These are phyloP conservation scores for Pseudogymnoascus sp. DNA, from an alignment of 2,329 filamentous ascomycete species.

Conservation along the genomic window DNA sequence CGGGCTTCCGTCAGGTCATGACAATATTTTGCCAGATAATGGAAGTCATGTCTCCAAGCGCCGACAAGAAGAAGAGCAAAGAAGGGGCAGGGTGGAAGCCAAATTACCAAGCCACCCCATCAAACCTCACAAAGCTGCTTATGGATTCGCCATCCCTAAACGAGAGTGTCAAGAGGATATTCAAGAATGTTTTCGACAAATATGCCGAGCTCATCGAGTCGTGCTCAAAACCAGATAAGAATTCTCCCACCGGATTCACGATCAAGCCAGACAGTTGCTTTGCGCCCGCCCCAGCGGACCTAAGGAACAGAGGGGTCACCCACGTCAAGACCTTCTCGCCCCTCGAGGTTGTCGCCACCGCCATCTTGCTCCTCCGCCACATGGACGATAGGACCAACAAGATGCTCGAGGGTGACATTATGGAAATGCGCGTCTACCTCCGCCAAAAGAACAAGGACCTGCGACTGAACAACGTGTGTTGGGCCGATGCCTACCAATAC, in stretches of 20 bases:
- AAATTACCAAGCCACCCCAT: conserved; percentile 25
- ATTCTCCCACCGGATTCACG: conserved; percentile 14
- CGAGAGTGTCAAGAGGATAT: conserved; percentile 23
- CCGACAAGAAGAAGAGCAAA: conserved; percentile 11
- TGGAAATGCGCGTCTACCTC: conserved; percentile 26
- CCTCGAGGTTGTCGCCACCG: conserved; percentile 29
- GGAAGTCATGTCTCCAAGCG: conserved; percentile 19
- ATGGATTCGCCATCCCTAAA: conserved; percentile 23
- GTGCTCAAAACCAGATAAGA: conserved; percentile 21
- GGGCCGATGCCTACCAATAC: conserved; percentile 26
- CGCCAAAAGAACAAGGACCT: conserved; percentile 29
- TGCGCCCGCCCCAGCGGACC: conserved; percentile 23
- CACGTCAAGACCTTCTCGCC: conserved; percentile 31
- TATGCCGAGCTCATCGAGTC: conserved; percentile 27
- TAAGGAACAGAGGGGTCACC: conserved; percentile 20
- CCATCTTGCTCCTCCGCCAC: conserved; percentile 27
- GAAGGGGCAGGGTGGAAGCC: conserved; percentile 17
- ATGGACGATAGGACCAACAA: conserved; percentile 24
- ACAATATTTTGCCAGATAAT: conserved; percentile 31
- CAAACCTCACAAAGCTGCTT: conserved; percentile 26
- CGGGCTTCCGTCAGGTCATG: conserved; percentile 29
- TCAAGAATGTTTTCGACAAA: conserved; percentile 27
- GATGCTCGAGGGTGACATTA: conserved; percentile 28
- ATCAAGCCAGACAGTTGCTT: conserved; percentile 24
- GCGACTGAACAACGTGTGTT: conserved; percentile 29